Evolutionary conservation across 495 filamentous ascomycete species (phyloP).

Genomic region (Penicillium salamii): DNA sequence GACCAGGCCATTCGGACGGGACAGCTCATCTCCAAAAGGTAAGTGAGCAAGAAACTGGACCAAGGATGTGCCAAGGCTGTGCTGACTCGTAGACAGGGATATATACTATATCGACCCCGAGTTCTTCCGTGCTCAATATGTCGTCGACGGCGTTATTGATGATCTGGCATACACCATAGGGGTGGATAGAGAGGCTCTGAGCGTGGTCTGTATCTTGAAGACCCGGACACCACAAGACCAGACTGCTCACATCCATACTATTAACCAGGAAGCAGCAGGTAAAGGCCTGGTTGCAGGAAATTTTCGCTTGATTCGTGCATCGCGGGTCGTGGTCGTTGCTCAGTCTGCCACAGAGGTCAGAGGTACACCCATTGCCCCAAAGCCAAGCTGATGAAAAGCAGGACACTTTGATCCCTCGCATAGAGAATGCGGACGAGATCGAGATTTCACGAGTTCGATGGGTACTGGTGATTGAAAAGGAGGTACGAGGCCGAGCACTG

Average conservation of each 20-base stretch:
- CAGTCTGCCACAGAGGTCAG: constrained; percentile 14
- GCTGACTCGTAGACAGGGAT: constrained; percentile 60
- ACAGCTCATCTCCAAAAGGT: constrained; percentile 77
- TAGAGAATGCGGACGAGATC: constrained; percentile 50
- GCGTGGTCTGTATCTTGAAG: constrained; percentile 25
- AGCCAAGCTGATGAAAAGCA: constrained; percentile 26
- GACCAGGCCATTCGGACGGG: constrained; percentile 63
- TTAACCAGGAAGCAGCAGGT: constrained; percentile 51
- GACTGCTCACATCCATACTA: background rate
- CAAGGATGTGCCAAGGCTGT: too few species aligned
- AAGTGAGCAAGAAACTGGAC: background rate
- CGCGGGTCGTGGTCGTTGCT: constrained; percentile 21
- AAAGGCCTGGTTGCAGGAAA: constrained; percentile 68
- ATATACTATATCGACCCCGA: constrained; percentile 86
- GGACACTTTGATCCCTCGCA: constrained; percentile 66
- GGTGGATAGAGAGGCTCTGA: constrained; percentile 34
- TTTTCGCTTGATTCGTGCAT: constrained; percentile 37
- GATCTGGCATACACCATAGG: constrained; percentile 73
- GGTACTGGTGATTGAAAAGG: constrained; percentile 90
- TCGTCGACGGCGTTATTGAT: constrained; percentile 78
- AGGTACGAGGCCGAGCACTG: constrained; percentile 47
- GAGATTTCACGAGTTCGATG: constrained; percentile 56
- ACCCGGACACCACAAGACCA: background rate
- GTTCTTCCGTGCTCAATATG: constrained; percentile 71
- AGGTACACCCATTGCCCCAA: background rate